Percentiles rank a stretch among this genome's conserved stretches.
Conservation (phyloP, 2,329 filamentous ascomycete genomes). For the Colletotrichum incanum region DNA sequence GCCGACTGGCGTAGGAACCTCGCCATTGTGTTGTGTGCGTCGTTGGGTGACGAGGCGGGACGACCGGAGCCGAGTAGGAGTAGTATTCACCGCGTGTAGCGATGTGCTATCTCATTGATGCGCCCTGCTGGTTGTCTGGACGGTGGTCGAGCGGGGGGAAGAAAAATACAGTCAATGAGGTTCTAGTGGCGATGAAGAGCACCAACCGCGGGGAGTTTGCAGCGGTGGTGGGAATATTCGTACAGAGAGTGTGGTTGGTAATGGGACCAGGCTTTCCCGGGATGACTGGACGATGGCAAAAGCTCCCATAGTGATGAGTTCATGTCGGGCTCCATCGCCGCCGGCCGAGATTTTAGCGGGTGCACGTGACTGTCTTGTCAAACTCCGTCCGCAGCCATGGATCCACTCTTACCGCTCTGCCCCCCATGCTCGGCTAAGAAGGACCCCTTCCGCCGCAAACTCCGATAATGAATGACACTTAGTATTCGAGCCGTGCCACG, state of each 20-base stretch:
- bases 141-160: not conserved
- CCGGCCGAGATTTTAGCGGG: slow-evolving; percentile 35
- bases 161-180: not conserved
- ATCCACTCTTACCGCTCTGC: slow-evolving; percentile 5
- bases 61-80: slow-evolving; percentile 41
- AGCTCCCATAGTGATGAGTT: slow-evolving; percentile 40
- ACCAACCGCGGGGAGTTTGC: slow-evolving; percentile 17
- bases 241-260: slow-evolving; percentile 27
- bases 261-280: slow-evolving; percentile 19
- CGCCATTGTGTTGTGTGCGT: slow-evolving; percentile 66
- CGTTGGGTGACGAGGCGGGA: slow-evolving; percentile 31
- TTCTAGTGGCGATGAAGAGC: slow-evolving; percentile 2
- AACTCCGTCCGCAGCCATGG: slow-evolving; percentile 25
- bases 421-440: slow-evolving; percentile 16
- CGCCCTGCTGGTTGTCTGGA: slow-evolving; percentile 11
- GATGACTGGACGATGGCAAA: slow-evolving; percentile 42
- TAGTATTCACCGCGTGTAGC: slow-evolving; percentile 32
- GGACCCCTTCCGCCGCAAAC: slow-evolving; percentile 33
- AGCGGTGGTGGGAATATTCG: slow-evolving; percentile 17
- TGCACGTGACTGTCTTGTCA: slow-evolving; percentile 30
- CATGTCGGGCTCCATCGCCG: slow-evolving; percentile 26
- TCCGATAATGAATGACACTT: slow-evolving; percentile 32
- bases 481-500: not conserved
- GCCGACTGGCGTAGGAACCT: slow-evolving; percentile 77
- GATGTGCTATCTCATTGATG: slow-evolving; percentile 41